These are phyloP conservation scores for Tolypocladium album DNA, from an alignment of 2,329 filamentous ascomycete species.

Conservation along the genomic window DNA sequence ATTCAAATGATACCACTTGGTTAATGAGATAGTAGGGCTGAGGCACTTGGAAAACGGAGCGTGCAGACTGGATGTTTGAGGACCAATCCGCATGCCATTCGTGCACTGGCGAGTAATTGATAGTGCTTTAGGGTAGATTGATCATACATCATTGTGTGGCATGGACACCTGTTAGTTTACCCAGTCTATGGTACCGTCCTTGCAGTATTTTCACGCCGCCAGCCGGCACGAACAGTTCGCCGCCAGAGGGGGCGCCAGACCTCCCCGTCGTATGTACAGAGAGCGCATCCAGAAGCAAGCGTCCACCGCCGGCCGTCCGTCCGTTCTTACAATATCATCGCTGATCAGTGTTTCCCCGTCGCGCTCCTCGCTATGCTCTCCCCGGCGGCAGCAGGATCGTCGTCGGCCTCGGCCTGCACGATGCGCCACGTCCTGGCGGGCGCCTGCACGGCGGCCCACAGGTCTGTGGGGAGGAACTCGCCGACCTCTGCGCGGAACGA, in stretches of 20 bases:
- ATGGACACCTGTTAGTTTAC: not conserved
- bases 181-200: not conserved
- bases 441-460: conserved; percentile 70
- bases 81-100: not conserved
- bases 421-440: conserved; percentile 43
- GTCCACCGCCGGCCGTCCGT: not conserved
- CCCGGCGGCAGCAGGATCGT: not conserved
- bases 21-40: not conserved
- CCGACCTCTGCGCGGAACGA: conserved; percentile 73
- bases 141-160: not conserved
- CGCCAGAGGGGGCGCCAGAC: not conserved
- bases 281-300: not conserved
- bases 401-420: conserved; percentile 23
- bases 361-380: not conserved
- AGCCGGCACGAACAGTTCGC: not conserved
- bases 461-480: conserved; percentile 75
- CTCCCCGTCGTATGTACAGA: not conserved
- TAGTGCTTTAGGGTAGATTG: not conserved
- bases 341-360: not conserved
- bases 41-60: not conserved
- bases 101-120: not conserved
- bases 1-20: not conserved
- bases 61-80: not conserved
- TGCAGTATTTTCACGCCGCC: too few species aligned
- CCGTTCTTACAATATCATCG: not conserved